phyloP scores from a whole-genome alignment of 139 green algal species.

The Tetradesmus lagerheimii region DNA sequence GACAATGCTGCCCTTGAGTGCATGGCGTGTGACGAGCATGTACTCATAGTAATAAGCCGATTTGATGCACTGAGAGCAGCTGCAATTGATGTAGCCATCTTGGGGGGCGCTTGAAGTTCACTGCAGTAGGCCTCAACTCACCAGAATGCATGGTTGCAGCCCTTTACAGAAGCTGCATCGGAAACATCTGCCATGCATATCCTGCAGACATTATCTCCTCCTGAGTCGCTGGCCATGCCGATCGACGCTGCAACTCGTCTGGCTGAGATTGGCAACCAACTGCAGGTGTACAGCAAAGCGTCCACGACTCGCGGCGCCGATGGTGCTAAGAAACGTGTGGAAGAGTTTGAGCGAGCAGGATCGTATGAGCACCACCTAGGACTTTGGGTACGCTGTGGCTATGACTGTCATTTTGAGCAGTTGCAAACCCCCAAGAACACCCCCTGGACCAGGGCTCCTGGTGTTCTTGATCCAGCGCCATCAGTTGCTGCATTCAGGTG shows the following conservation, averaged over 20 bases:
- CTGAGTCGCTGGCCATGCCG: neutral
- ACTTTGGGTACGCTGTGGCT: neutral
- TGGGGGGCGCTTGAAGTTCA: neutral
- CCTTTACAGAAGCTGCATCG: neutral
- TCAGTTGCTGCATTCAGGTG: no score
- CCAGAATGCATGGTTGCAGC: conserved; percentile 38
- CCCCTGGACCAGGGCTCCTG: no score
- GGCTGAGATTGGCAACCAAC: neutral
- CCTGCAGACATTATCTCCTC: neutral
- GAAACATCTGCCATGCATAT: conserved; percentile 31
- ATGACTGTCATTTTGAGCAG: neutral
- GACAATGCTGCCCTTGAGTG: neutral
- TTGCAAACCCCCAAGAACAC: no score
- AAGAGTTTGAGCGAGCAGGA: no score
- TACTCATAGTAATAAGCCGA: neutral
- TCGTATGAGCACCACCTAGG: no score
- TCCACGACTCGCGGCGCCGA: neutral
- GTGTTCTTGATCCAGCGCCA: no score
- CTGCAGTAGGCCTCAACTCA: neutral
- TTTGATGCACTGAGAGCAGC: neutral
- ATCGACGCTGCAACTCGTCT: neutral
- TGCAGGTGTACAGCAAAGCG: neutral
- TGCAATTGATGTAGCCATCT: neutral
- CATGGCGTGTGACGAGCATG: neutral
- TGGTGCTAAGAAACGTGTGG: no score